phyloP scores from a whole-genome alignment of 345 rosid genomes.

The Euphorbia lathyris region DNA sequence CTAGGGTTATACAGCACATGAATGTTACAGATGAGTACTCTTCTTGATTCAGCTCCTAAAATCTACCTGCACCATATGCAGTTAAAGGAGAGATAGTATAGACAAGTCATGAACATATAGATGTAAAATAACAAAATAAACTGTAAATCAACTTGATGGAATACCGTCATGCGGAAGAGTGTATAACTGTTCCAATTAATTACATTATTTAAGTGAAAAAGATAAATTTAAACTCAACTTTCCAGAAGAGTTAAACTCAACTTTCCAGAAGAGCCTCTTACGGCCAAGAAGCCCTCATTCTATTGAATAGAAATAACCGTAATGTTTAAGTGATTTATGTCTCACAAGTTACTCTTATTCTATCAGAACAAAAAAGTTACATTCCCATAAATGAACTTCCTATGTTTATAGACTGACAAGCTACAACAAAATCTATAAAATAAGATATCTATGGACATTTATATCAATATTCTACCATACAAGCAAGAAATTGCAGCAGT shows the following conservation, averaged over 20 bases:
- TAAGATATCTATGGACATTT: neutral
- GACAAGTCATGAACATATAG: neutral
- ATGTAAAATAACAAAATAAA: neutral
- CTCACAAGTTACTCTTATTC: neutral
- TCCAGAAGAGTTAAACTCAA: neutral
- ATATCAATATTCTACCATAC: neutral
- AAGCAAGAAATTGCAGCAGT: neutral
- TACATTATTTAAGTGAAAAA: neutral
- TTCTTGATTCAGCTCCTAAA: constrained; percentile 43
- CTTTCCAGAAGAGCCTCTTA: neutral
- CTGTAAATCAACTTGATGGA: neutral
- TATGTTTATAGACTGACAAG: neutral
- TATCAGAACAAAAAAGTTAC: neutral
- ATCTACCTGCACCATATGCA: constrained; percentile 47
- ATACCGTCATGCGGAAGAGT: neutral
- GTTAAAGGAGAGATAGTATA: constrained; percentile 30
- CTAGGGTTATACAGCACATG: constrained; percentile 68
- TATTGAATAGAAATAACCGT: neutral
- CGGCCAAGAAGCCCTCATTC: neutral
- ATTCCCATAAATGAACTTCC: no score
- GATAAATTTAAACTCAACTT: no score
- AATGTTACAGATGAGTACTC: constrained; percentile 63
- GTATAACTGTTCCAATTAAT: neutral
- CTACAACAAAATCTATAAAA: neutral
- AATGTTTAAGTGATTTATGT: no score